Evolutionary conservation across 2,329 filamentous ascomycete species (phyloP), one percentile per base, ranked within the genome.

Genomic region (Colletotrichum salicis): DNA sequence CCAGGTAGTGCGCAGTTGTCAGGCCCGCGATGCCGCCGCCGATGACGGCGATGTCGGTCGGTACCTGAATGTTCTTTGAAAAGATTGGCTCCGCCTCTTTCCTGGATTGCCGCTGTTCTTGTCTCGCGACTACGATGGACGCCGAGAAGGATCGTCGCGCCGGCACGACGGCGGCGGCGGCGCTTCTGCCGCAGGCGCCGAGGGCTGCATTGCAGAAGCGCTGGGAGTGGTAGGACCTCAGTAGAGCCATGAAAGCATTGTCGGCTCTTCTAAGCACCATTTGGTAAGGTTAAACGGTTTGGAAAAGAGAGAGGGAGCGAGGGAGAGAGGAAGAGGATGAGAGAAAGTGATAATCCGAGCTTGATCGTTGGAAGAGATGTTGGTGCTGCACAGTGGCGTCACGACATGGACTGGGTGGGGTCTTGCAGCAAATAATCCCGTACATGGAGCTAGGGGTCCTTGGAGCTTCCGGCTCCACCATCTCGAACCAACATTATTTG

Each of bases 1-100:
- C 86, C 56, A 97, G 86, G 80, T 94, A 95, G 84, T 94, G 94
- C 35, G 94, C 94, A 51, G 91, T 88, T 45, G 92, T 89, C 59
- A 97, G 88, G 62, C 95, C 95, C 1, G 94, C 96, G 79, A 97
- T 91, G 52, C 95, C 95, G 72, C 91, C 94, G 64, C 95, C 95
- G 35, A 97, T 81, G 63, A 97, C 86, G 29, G 93, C 94, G 67
- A 94, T 84, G 24, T 81, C 75, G 67, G 81, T 76, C 11, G 77
- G 78, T 15, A 70, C 55, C 35, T 61, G 51, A 8, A 24, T 7
- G 4, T 72, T 57, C 13, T 31, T 45, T 31, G 33, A 15, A 22
- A 54, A 51, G 11, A 19, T 29, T 13, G 33, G 48, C 5, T 27
- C 54, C 27, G 52, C 37, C 5, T 58, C 59, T 13, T 13, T n/a